These are phyloP conservation scores for Huntiella moniliformis DNA, from an alignment of 2,329 filamentous ascomycete genomes.

Conservation along the genomic window DNA sequence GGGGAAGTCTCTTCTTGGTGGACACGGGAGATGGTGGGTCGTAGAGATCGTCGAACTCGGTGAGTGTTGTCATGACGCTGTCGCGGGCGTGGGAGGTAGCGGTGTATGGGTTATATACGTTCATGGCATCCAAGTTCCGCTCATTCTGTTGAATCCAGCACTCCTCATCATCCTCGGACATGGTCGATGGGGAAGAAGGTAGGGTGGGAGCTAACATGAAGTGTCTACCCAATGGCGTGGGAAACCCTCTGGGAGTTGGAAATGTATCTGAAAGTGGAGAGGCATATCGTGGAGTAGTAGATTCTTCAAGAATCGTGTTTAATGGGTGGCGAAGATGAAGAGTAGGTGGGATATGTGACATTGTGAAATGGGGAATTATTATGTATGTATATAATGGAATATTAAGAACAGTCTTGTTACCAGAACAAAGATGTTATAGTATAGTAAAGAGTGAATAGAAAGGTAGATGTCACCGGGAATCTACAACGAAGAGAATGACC, in stretches of 20 bases:
- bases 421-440: no score
- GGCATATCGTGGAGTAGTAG: slow-evolving; percentile 35
- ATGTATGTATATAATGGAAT: background rate
- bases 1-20: slow-evolving; percentile 19
- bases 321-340: slow-evolving; percentile 28
- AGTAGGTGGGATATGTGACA: background rate
- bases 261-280: slow-evolving; percentile 45
- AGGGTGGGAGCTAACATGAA: slow-evolving; percentile 44
- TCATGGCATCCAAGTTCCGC: background rate
- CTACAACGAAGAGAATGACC: no score
- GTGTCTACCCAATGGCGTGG: slow-evolving; percentile 49
- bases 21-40: slow-evolving; percentile 23
- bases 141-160: background rate
- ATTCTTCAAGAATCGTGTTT: slow-evolving; percentile 49
- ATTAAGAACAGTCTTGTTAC: no score
- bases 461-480: no score
- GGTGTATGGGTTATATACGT: slow-evolving; percentile 3
- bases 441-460: no score
- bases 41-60: slow-evolving; percentile 74
- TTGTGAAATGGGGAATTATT: background rate
- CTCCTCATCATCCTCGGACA: background rate
- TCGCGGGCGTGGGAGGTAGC: slow-evolving; percentile 21
- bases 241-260: slow-evolving; percentile 33
- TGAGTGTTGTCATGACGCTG: slow-evolving; percentile 45
- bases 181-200: slow-evolving; percentile 23